phyloP scores from a whole-genome alignment of 202 grass and related monocot genomes.

The Bolboschoenoplectus hybrid region DNA sequence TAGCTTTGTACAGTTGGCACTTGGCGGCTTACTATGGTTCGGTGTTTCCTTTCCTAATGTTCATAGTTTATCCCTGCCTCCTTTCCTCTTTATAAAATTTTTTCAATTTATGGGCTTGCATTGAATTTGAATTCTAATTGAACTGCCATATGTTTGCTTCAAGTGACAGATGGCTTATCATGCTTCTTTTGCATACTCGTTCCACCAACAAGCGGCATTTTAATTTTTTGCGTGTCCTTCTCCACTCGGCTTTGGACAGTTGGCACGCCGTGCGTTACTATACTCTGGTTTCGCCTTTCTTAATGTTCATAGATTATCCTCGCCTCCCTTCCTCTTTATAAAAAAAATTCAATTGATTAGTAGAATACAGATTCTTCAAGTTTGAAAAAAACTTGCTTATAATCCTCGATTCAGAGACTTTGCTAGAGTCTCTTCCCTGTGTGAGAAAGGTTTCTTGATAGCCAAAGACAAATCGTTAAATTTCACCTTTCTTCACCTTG shows the following conservation, averaged over 20 bases:
- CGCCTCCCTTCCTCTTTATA: background rate
- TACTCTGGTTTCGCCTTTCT: background rate
- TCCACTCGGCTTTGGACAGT: constrained; percentile 5
- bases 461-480: background rate
- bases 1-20: constrained; percentile 16
- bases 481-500: background rate
- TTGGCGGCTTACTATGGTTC: background rate
- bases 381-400: background rate
- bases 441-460: background rate
- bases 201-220: background rate
- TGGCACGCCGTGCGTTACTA: constrained; percentile 4
- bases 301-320: background rate
- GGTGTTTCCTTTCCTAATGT: background rate
- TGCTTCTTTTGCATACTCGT: background rate
- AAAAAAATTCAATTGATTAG: background rate
- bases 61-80: background rate
- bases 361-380: background rate
- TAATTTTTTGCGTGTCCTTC: background rate
- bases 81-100: background rate
- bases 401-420: background rate
- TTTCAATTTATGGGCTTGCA: background rate
- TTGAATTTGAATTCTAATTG: constrained; percentile 4
- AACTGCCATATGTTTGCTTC: background rate
- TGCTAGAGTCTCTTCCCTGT: background rate
- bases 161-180: background rate